Evolutionary conservation across 2,329 filamentous ascomycete species (phyloP), one percentile per base, ranked within the genome.

Genomic region (Teratosphaeria gauchensis): DNA sequence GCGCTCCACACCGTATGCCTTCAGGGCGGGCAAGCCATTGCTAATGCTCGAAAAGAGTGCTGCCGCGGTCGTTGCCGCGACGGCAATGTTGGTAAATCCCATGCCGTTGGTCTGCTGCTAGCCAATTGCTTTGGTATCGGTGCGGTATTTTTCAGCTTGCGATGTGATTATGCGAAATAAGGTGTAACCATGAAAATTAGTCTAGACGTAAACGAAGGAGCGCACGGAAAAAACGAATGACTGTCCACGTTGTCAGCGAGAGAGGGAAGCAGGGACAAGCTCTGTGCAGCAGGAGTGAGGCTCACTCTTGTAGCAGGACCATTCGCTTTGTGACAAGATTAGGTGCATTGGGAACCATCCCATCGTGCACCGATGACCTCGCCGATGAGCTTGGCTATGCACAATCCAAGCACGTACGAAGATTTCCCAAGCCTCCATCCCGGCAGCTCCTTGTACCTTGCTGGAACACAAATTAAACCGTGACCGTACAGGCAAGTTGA

Each of bases 31-130:
- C 28, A 61, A 59, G 16, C 63, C 64, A 46, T 63, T 48, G 57
- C 59, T 57, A 30, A 68, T 54, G 32, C 62, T 61, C 31, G 64
- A 62, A 4, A 71, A 61, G 54, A 70, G 53, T n/a, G 62, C 64
- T 28, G 62, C 58, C 48, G 63, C 65, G 42, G 65, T 62, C 42
- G 63, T 64, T 32, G 62, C 62, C 38, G 60, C 46, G 38, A 52
- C 46, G 9, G 61, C 54, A 33, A 63, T 28, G 19, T 55, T 55
- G 19, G 65, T 57, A 51, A 66, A 58, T 48, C 61, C 59, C 66
- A 68, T 68, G 21, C 14, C 61, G 60, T 54, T 24, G 30, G 9
- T 58, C 16, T 48, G n/a, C 16, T 51, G 55, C 58, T 59, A 59
- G n/a, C 58, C 46, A 12, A n/a, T 51, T 51, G 56, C 30, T 28